Evolutionary conservation across 2,329 filamentous ascomycete species (phyloP), one percentile per base, ranked within the genome.

Genomic region (Calonectria pteridis): DNA sequence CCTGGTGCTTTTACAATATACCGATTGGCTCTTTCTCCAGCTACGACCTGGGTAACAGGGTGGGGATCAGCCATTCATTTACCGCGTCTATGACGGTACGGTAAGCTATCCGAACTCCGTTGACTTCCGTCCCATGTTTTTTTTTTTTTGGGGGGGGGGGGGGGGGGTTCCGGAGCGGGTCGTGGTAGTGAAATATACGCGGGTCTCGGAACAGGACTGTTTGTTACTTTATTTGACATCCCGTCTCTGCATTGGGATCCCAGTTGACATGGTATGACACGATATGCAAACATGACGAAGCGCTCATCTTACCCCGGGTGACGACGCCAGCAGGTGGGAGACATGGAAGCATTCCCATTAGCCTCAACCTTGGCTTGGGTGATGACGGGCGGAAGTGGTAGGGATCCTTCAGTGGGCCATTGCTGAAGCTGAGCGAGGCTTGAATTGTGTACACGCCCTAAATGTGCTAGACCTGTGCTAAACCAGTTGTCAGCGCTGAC

Each of bases 231-330:
- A 69, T 66, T 71, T 69, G 51, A 26, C 59, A 51, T 63, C 67
- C 66, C 71, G 62, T 72, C 72, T 64, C 67, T 73, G 29, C 26
- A 33, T 65, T 37, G 62, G 58, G 40, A 46, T 66, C 53, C 72
- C 66, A 18, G 66, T 73, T 51, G 66, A 43, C 70, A 69, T 62
- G 66, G 64, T 46, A 74, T 77, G 66, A 69, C 51, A 75, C 73
- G 71, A 76, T 77, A 70, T 67, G 69, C 76, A 58, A 67, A 65
- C 71, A 77, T 67, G 69, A 58, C 68, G 67, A 76, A 69, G 62
- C 43, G 69, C 50, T 72, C 69, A 69, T 65, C 72, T 53, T 71
- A 69, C 58, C 69, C 71, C 67, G 49, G 74, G 69, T 63, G 62
- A 58, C 71, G 58, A 70, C 73, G 70, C 73, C 68, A 76, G 74